Evolutionary conservation across 352 stramenopile species (phyloP), one percentile per base, ranked within the genome.

Genomic region (Phytophthora ohioensis): DNA sequence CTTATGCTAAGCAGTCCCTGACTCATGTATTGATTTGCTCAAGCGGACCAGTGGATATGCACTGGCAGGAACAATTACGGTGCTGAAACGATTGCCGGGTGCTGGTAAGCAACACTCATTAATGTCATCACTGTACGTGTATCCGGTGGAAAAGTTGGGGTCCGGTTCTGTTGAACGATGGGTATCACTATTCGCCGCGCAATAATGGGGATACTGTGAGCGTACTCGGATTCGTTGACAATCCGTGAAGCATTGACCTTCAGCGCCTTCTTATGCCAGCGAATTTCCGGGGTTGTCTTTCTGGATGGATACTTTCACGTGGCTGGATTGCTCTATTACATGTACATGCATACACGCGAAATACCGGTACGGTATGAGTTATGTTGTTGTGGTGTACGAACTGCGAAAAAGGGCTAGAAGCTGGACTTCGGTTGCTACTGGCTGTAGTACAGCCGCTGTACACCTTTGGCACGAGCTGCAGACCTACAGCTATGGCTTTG

Each of bases 51-150:
- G 46, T 31, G 63, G 63, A 42, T 70, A 65, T 15, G 46, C 53
- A 0, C 39, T 70, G 1, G 53, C 53, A 3, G 54, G 63, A 3
- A 70, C 63, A 8, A 70, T 70, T 12, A 64, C 63, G 5, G 63
- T 54, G 21, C 63, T 70, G 2, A 70, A 65, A 54, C 53, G 63
- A 0, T 70, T 54, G 15, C 53, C 53, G 12, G 63, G 63, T 11
- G 63, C 63, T 15, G 63, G 54, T 15, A 70, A 70, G n/a, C 63
- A 5, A 70, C 63, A n/a, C 15, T 70, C 8, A 65, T 70, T 54
- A 46, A 70, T 5, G 63, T 70, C 12, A 59, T 70, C 35, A 46
- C 63, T 6, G 55, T 54, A 54, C 63, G 63, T 21, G 65, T 55
- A 31, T 65, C 54, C 12, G 54, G 55, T 32, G 54, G 63, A 10